Percentiles rank a stretch among this genome's conserved stretches.
These are phyloP conservation scores for Trichaptum fuscoviolaceum DNA, from an alignment of 768 basidiomycete genomes.

Conservation along the genomic window DNA sequence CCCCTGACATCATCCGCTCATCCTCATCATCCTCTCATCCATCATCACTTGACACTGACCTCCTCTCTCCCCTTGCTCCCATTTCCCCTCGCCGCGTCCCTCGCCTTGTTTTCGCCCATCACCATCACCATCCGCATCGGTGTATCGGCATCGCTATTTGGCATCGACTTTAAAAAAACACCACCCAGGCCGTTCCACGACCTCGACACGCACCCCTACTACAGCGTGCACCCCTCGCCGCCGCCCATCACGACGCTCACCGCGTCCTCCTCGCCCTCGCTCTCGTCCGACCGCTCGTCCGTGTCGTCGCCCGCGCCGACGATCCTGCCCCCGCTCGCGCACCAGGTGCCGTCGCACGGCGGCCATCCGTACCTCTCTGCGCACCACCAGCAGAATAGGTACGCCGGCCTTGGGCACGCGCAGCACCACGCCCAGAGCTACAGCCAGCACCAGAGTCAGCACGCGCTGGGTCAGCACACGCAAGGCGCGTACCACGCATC, in stretches of 20 bases:
- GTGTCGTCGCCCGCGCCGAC: conserved; percentile 52
- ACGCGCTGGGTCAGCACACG: too few relatives aligned
- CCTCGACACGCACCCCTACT: conserved; percentile 20
- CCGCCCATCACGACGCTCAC: conserved; percentile 46
- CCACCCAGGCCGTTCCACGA: conserved; percentile 4
- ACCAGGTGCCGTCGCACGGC: conserved; percentile 10
- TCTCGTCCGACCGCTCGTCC: conserved; percentile 55
- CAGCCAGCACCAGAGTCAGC: too few relatives aligned
- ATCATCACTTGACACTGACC: too few relatives aligned
- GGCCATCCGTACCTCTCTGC: conserved; percentile 26
- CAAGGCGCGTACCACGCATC: not conserved
- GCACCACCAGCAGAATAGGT: conserved; percentile 15
- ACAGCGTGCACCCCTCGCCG: conserved; percentile 35
- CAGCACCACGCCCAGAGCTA: conserved; percentile 6
- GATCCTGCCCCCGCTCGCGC: conserved; percentile 33
- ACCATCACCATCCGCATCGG: not conserved
- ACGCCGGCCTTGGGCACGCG: not conserved
- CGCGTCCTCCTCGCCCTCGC: conserved; percentile 58
- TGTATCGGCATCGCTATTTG: too few relatives aligned
- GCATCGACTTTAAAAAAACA: too few relatives aligned
- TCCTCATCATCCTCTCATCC: too few relatives aligned
- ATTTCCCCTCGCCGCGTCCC: too few relatives aligned
- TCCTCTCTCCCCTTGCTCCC: too few relatives aligned
- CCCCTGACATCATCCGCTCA: not conserved
- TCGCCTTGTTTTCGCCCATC: not conserved